Percentiles rank a stretch among this genome's conserved stretches.
Evolutionary conservation across 345 rosid genomes (phyloP).

Genomic region (Citrus mangshanensis): DNA sequence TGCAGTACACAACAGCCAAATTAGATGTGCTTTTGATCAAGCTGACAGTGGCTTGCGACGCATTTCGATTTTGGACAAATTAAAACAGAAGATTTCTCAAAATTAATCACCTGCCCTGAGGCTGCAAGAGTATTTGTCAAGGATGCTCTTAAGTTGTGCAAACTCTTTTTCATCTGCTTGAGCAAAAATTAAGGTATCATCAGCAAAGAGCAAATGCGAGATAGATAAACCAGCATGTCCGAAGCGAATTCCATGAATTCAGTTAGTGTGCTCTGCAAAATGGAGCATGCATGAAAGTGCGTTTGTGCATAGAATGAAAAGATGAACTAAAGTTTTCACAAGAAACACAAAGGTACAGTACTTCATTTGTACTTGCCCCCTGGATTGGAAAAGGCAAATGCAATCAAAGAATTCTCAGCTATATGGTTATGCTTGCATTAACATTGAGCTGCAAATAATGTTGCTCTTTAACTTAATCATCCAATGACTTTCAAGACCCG

Average conservation of each 20-base stretch:
- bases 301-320: neutral
- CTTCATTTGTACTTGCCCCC: conserved; percentile 24
- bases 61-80: neutral
- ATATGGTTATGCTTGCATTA: conserved; percentile 11
- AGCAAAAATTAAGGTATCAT: neutral
- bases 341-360: conserved; percentile 23
- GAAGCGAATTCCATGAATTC: neutral
- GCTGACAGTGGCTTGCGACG: too few relatives aligned
- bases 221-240: neutral
- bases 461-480: conserved; percentile 9
- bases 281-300: neutral
- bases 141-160: neutral
- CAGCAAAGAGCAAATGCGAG: neutral
- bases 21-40: neutral
- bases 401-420: conserved; percentile 6
- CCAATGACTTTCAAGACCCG: neutral
- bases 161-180: neutral
- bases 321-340: conserved; percentile 6
- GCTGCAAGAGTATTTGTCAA: neutral
- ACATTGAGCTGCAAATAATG: neutral
- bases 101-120: neutral
- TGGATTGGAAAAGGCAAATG: neutral
- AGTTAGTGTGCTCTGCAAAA: neutral
- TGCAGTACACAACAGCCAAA: neutral
- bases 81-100: neutral